phyloP scores from a whole-genome alignment of 441 rosid species.

The Eutrema salsugineum region DNA sequence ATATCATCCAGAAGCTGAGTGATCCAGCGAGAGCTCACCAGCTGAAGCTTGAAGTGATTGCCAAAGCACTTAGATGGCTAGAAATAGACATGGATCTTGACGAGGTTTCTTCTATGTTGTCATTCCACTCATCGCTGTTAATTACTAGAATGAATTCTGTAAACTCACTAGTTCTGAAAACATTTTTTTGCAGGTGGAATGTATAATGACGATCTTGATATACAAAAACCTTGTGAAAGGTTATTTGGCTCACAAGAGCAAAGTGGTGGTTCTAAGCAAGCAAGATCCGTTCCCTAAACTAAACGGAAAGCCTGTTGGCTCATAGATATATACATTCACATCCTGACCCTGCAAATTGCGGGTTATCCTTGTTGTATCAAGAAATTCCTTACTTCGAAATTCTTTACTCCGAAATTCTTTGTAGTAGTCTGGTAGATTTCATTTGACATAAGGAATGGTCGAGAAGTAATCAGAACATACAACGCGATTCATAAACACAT shows the following conservation, averaged over 20 bases:
- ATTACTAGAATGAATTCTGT: background rate
- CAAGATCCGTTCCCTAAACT: constrained; percentile 89
- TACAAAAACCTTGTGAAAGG: constrained; percentile 89
- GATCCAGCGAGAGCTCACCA: constrained; percentile 95
- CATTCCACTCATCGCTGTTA: background rate
- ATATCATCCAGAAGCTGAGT: constrained; percentile 75
- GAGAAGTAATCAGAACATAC: background rate
- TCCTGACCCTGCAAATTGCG: background rate
- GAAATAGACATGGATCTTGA: constrained; percentile 93
- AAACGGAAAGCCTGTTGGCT: constrained; percentile 72
- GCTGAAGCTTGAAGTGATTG: constrained; percentile 86
- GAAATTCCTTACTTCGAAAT: constrained; percentile 6
- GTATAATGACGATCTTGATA: constrained; percentile 81
- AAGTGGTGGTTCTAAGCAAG: constrained; percentile 93
- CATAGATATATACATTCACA: constrained; percentile 28
- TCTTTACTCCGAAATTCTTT: background rate
- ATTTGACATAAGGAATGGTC: background rate
- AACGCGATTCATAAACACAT: too few species aligned
- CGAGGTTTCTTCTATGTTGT: constrained; percentile 49
- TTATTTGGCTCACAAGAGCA: constrained; percentile 90
- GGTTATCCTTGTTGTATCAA: constrained; percentile 9
- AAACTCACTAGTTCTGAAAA: background rate
- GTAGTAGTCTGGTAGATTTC: background rate
- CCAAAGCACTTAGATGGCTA: constrained; percentile 87
- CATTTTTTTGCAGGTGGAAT: constrained; percentile 64